Evolutionary conservation across 169 alveolate genomes (phyloP).

Genomic region (Prorocentrum cordatum): DNA sequence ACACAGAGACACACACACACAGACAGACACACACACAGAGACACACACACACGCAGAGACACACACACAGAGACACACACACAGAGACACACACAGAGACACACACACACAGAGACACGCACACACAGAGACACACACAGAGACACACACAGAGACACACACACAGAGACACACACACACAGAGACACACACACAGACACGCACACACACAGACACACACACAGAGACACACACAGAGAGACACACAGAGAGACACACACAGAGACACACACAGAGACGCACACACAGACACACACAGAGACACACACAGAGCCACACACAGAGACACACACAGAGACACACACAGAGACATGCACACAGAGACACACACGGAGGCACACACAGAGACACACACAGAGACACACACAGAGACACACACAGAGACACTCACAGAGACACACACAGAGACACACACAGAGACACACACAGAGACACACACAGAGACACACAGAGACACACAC

Average conservation of each 20-base stretch:
- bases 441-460: too few species aligned
- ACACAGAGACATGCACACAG: too few species aligned
- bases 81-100: background rate
- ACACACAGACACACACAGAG: too few species aligned
- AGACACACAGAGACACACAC: too few species aligned
- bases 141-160: background rate
- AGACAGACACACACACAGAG: background rate
- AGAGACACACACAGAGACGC: background rate
- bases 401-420: too few species aligned
- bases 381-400: too few species aligned
- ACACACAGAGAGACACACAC: background rate
- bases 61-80: background rate
- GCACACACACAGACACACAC: background rate
- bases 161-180: background rate
- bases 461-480: too few species aligned
- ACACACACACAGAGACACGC: background rate
- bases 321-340: too few species aligned
- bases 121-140: background rate
- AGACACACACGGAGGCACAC: too few species aligned
- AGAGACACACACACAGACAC: background rate
- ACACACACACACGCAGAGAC: background rate
- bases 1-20: background rate
- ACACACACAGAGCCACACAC: too few species aligned
- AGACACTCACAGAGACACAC: too few species aligned
- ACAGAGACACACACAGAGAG: background rate